These are phyloP conservation scores for Podospora pseudocomata DNA, from an alignment of 495 filamentous ascomycete species.

Conservation along the genomic window DNA sequence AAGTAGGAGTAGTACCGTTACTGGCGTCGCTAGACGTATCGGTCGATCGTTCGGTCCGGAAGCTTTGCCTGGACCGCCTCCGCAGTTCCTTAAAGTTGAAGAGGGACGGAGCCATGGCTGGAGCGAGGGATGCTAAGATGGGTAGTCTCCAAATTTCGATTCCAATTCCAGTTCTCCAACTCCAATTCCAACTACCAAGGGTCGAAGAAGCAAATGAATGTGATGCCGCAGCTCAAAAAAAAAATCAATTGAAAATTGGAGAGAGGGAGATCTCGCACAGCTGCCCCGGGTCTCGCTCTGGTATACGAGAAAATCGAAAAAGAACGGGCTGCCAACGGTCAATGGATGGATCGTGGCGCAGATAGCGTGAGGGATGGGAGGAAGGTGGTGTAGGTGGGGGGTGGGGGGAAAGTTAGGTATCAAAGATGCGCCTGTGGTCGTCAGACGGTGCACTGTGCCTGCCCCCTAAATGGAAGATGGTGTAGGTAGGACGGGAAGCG, in stretches of 20 bases:
- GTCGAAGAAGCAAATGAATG: slow-evolving; percentile 1
- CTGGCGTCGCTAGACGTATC: slow-evolving; percentile 50
- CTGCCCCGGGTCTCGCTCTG: not conserved
- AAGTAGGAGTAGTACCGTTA: slow-evolving; percentile 43
- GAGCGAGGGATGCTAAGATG: not conserved
- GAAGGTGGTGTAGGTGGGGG: not conserved
- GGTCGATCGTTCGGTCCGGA: slow-evolving; percentile 54
- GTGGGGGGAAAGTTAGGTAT: not conserved
- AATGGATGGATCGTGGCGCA: slow-evolving; percentile 7
- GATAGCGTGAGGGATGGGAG: not conserved
- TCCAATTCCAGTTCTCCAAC: not conserved
- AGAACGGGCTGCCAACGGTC: not conserved
- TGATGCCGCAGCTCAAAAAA: slow-evolving; percentile 2
- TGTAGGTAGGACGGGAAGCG: not conserved
- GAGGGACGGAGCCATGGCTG: slow-evolving; percentile 57
- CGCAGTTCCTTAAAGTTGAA: slow-evolving; percentile 67
- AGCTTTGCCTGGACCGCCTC: slow-evolving; percentile 65
- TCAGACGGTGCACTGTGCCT: slow-evolving; percentile 3
- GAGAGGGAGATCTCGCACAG: not conserved
- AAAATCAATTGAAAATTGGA: not conserved
- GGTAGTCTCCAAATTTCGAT: not conserved
- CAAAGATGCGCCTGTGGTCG: not conserved
- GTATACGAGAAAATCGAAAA: slow-evolving; percentile 7
- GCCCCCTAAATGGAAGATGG: not conserved
- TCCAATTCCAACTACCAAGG: not conserved